Evolutionary conservation across 164 flowering plant genomes (phyloP).

Genomic region (Berberis thunbergii): DNA sequence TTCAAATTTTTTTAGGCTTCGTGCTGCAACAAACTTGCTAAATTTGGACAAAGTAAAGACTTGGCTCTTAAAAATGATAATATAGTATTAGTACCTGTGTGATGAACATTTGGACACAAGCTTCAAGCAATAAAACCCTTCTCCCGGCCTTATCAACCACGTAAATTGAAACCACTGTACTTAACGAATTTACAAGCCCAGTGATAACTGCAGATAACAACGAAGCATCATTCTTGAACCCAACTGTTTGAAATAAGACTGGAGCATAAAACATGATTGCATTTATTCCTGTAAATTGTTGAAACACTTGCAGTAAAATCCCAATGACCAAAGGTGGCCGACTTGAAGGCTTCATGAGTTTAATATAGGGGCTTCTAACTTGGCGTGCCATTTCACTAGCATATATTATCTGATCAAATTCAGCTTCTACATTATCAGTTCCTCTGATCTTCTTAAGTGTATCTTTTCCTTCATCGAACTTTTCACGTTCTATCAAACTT

Average conservation of each 20-base stretch:
- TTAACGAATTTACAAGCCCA: conserved; percentile 20
- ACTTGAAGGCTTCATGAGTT: conserved; percentile 12
- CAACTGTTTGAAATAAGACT: conserved; percentile 24
- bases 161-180: conserved; percentile 18
- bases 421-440: conserved; percentile 15
- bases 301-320: conserved; percentile 19
- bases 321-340: conserved; percentile 24
- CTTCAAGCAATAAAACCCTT: conserved; percentile 18
- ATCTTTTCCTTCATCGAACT: conserved; percentile 12
- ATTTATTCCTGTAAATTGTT: conserved; percentile 29
- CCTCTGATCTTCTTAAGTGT: conserved; percentile 23
- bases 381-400: conserved; percentile 16
- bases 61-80: not conserved
- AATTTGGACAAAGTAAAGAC: too few relatives aligned
- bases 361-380: conserved; percentile 15
- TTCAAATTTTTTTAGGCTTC: too few relatives aligned
- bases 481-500: conserved; percentile 27
- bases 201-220: conserved; percentile 20
- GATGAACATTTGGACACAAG: conserved; percentile 19
- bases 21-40: too few relatives aligned
- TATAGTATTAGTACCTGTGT: conserved; percentile 12
- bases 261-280: conserved; percentile 34
- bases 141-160: conserved; percentile 20
- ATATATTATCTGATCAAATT: conserved; percentile 14
- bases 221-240: conserved; percentile 17